phyloP scores from a whole-genome alignment of 2,329 filamentous ascomycete species.

The Colletotrichum brevisporum region DNA sequence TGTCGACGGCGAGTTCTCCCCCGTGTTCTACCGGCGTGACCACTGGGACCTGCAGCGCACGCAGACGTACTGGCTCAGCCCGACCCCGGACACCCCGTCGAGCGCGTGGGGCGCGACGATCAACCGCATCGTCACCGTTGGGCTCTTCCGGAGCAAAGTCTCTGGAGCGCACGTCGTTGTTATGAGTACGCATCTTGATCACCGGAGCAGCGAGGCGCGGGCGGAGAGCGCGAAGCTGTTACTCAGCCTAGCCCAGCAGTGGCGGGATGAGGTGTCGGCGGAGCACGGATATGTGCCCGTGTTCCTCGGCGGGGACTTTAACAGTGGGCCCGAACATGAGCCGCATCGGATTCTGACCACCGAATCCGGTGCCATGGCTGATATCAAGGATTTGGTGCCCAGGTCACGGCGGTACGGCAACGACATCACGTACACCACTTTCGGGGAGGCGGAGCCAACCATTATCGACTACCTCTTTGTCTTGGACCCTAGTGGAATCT shows the following conservation, averaged over 20 bases:
- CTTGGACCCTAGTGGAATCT: conserved; percentile 55
- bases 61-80: conserved; percentile 81
- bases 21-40: conserved; percentile 78
- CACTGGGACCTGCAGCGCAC: conserved; percentile 71
- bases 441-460: conserved; percentile 61
- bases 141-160: conserved; percentile 67
- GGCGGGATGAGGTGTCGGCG: conserved; percentile 40
- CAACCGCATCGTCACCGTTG: conserved; percentile 74
- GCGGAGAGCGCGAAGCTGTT: conserved; percentile 71
- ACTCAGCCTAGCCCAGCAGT: conserved; percentile 61
- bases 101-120: conserved; percentile 77
- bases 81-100: conserved; percentile 77
- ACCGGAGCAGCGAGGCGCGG: conserved; percentile 68
- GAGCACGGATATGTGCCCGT: conserved; percentile 56
- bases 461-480: conserved; percentile 78
- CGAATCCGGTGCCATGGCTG: conserved; percentile 60
- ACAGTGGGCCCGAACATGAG: conserved; percentile 70
- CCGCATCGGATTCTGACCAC: conserved; percentile 71
- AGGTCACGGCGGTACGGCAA: conserved; percentile 67
- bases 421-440: conserved; percentile 74
- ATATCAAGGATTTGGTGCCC: conserved; percentile 60
- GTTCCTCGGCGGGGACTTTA: conserved; percentile 78
- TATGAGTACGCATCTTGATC: conserved; percentile 79
- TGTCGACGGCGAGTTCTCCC: conserved; percentile 80
- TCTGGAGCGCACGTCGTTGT: conserved; percentile 67